Conservation (phyloP, 768 basidiomycete species). For the Macrolepiota dolichaula region DNA sequence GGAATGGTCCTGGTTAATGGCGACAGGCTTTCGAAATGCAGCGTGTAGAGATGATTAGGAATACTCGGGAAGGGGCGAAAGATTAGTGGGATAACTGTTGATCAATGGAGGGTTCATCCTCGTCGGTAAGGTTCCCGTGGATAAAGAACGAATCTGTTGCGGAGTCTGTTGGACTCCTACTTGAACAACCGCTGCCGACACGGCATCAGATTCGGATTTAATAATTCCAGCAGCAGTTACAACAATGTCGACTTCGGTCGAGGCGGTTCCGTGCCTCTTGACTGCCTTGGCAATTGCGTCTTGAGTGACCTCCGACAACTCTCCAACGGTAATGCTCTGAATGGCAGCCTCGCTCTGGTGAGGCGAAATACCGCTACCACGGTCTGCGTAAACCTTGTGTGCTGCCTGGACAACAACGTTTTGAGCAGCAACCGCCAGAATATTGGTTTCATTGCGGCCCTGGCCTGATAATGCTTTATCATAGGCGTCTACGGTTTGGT, state of each 20-base stretch:
- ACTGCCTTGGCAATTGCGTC: constrained; percentile 81
- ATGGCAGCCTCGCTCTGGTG: constrained; percentile 38
- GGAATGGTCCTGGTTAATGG: constrained; percentile 21
- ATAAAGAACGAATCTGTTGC: constrained; percentile 19
- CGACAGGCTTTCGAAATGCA: constrained; percentile 18
- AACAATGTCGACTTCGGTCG: constrained; percentile 79
- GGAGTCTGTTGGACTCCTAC: constrained; percentile 6
- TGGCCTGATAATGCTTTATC: constrained; percentile 64
- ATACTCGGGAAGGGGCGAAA: constrained; percentile 41
- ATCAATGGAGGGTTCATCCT: constrained; percentile 20
- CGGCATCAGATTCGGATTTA: constrained; percentile 29
- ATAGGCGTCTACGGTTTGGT: constrained; percentile 68
- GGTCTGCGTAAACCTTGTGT: constrained; percentile 55
- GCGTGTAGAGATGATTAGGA: constrained; percentile 21
- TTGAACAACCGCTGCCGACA: constrained; percentile 16
- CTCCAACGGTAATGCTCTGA: constrained; percentile 47
- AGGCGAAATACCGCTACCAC: constrained; percentile 35
- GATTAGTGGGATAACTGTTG: constrained; percentile 25
- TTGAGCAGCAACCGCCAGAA: constrained; percentile 74
- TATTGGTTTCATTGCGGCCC: constrained; percentile 46
- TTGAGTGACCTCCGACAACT: constrained; percentile 50
- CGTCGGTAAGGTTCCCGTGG: constrained; percentile 17
- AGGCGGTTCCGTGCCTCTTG: constrained; percentile 65
- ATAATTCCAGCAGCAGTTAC: constrained; percentile 61
- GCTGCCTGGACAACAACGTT: constrained; percentile 82